phyloP scores from a whole-genome alignment of 2,329 filamentous ascomycete genomes.

The Clarireedia monteithiana region DNA sequence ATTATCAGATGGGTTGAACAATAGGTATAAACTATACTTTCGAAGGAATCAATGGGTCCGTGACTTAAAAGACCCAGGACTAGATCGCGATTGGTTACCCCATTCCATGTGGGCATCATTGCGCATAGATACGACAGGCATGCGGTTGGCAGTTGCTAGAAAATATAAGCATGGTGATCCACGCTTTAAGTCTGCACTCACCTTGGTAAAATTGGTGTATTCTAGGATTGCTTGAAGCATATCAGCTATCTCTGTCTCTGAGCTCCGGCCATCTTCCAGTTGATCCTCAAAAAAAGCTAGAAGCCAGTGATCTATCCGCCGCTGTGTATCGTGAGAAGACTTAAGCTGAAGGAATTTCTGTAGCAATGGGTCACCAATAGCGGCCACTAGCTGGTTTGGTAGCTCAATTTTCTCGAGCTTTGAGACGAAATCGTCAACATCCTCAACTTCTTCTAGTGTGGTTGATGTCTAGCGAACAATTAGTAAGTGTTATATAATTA shows the following conservation, averaged over 20 bases:
- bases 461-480: constrained; percentile 42
- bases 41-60: constrained; percentile 46
- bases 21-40: constrained; percentile 35
- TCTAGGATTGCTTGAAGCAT: constrained; percentile 48
- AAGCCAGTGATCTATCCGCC: constrained; percentile 53
- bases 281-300: constrained; percentile 45
- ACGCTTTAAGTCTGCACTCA: constrained; percentile 23
- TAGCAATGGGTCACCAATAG: constrained; percentile 66
- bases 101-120: constrained; percentile 57
- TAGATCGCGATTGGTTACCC: constrained; percentile 41
- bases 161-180: constrained; percentile 10
- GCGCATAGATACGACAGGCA: constrained; percentile 40
- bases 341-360: constrained; percentile 68
- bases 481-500: not conserved
- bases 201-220: constrained; percentile 50
- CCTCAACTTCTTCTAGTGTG: constrained; percentile 72
- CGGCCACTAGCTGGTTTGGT: constrained; percentile 73
- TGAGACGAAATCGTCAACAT: constrained; percentile 58
- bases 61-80: constrained; percentile 53
- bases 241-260: constrained; percentile 42
- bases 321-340: constrained; percentile 43
- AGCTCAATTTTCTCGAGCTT: constrained; percentile 72
- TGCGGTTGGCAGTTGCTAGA: constrained; percentile 29
- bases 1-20: not conserved
- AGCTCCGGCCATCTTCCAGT: constrained; percentile 43